Evolutionary conservation across 2,329 filamentous ascomycete genomes (phyloP).

Genomic region (Phoma herbarum): DNA sequence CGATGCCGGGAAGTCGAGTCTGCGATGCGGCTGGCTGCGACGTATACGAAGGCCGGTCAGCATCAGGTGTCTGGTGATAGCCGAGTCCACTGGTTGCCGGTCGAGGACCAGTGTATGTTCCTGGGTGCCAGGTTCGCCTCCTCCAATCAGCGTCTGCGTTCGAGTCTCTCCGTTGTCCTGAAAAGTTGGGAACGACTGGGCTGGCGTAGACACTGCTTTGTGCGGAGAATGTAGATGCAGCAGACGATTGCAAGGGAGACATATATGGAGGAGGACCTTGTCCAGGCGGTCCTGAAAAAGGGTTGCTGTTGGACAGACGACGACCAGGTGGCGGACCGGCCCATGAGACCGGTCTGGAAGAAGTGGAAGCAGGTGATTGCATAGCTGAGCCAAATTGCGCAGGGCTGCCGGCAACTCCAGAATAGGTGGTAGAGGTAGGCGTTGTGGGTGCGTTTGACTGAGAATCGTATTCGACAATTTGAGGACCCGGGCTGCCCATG

Average conservation of each 20-base stretch:
- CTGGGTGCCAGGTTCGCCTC: conserved; percentile 89
- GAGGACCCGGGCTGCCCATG: conserved; percentile 68
- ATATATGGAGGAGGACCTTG: conserved; percentile 67
- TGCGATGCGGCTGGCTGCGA: conserved; percentile 64
- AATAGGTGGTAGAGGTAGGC: conserved; percentile 84
- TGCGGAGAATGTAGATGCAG: conserved; percentile 62
- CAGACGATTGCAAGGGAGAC: conserved; percentile 65
- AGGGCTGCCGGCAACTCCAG: conserved; percentile 78
- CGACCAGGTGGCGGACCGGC: conserved; percentile 76
- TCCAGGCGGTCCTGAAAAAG: conserved; percentile 73
- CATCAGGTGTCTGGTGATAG: conserved; percentile 75
- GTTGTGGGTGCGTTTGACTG: conserved; percentile 80
- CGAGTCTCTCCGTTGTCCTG: conserved; percentile 73
- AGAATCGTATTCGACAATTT: conserved; percentile 70
- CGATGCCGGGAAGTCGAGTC: conserved; percentile 83
- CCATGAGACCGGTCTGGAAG: conserved; percentile 76
- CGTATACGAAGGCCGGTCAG: conserved; percentile 65
- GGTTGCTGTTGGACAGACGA: conserved; percentile 75
- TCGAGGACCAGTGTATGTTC: conserved; percentile 67
- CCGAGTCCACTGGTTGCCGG: conserved; percentile 77
- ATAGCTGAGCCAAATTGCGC: conserved; percentile 71
- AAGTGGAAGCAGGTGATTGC: conserved; percentile 75
- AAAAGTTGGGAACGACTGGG: conserved; percentile 72
- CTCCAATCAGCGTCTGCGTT: conserved; percentile 79
- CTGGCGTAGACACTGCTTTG: conserved; percentile 69